Percentiles rank a stretch among this genome's conserved stretches.
Evolutionary conservation across 2,329 filamentous ascomycete genomes (phyloP).

Genomic region (Fusarium torulosum): DNA sequence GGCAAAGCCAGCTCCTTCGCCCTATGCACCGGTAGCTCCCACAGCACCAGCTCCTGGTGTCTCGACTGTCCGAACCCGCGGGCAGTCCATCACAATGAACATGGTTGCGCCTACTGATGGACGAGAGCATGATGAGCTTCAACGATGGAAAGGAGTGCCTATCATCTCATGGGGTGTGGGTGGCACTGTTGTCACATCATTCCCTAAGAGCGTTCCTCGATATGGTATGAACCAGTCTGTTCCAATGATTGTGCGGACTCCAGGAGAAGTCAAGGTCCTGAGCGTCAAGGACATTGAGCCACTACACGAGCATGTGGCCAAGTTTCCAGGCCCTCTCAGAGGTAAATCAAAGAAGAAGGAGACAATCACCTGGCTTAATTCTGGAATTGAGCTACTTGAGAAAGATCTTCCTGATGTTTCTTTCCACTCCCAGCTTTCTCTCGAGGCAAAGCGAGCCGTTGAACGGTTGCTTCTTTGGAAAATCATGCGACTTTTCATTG

Average conservation of each 20-base stretch:
- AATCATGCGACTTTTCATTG: constrained; percentile 82
- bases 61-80: constrained; percentile 58
- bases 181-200: constrained; percentile 83
- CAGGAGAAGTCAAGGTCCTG: constrained; percentile 84
- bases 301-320: constrained; percentile 77
- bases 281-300: constrained; percentile 80
- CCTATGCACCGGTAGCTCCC: constrained; percentile 47
- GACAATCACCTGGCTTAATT: constrained; percentile 80
- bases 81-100: constrained; percentile 67
- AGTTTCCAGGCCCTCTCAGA: constrained; percentile 91
- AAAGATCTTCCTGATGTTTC: constrained; percentile 64
- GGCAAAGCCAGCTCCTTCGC: constrained; percentile 44
- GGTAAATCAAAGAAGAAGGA: constrained; percentile 97
- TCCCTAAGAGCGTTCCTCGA: constrained; percentile 88
- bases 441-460: constrained; percentile 76
- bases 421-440: constrained; percentile 64
- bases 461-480: constrained; percentile 92
- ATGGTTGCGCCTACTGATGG: constrained; percentile 74
- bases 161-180: constrained; percentile 91
- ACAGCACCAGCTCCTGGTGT: constrained; percentile 14
- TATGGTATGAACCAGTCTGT: constrained; percentile 80
- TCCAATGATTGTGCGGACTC: constrained; percentile 84
- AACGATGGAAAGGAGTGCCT: constrained; percentile 91
- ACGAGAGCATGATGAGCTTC: constrained; percentile 78
- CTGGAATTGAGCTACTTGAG: constrained; percentile 81